phyloP scores from a whole-genome alignment of 371 early-diverging fungal species.

The Paraphysoderma sedebokerense region DNA sequence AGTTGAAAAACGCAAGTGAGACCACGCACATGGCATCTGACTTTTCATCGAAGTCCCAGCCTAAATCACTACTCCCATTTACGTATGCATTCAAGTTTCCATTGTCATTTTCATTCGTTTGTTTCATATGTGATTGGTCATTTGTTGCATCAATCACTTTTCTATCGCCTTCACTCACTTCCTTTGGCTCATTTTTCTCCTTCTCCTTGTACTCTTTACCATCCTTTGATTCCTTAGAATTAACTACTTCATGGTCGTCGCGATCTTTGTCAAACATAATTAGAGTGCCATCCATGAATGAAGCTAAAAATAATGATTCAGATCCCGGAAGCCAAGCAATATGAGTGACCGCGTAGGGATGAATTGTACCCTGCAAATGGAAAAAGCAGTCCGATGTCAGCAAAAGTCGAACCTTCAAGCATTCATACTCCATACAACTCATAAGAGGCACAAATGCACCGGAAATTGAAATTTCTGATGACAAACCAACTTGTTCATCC shows the following conservation, averaged over 20 bases:
- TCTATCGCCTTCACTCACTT: not conserved
- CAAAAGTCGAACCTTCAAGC: too few relatives aligned
- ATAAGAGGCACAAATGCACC: too few relatives aligned
- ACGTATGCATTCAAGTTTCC: too few relatives aligned
- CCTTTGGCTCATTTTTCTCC: not conserved
- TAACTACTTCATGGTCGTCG: slow-evolving; percentile 39
- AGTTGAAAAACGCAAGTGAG: not conserved
- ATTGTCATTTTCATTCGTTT: too few relatives aligned
- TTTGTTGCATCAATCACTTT: too few relatives aligned
- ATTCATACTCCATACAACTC: too few relatives aligned
- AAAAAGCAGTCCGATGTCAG: too few relatives aligned
- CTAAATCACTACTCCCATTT: too few relatives aligned
- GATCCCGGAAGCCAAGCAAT: slow-evolving; percentile 85
- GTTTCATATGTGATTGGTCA: too few relatives aligned
- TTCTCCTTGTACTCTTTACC: not conserved
- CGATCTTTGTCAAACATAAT: slow-evolving; percentile 73
- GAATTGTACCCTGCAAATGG: slow-evolving; percentile 36
- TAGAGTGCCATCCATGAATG: slow-evolving; percentile 54
- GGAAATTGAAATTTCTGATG: not conserved
- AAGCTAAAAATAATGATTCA: slow-evolving; percentile 60
- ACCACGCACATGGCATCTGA: too few relatives aligned
- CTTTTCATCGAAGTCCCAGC: too few relatives aligned
- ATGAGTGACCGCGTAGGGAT: slow-evolving; percentile 44
- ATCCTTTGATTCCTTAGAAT: not conserved
- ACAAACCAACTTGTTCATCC: slow-evolving; percentile 47